A percentile compares a stretch with the other conserved stretches of the same genome.
These are phyloP conservation scores for Monilinia fructigena DNA, from an alignment of 2,329 filamentous ascomycete species.

Conservation along the genomic window DNA sequence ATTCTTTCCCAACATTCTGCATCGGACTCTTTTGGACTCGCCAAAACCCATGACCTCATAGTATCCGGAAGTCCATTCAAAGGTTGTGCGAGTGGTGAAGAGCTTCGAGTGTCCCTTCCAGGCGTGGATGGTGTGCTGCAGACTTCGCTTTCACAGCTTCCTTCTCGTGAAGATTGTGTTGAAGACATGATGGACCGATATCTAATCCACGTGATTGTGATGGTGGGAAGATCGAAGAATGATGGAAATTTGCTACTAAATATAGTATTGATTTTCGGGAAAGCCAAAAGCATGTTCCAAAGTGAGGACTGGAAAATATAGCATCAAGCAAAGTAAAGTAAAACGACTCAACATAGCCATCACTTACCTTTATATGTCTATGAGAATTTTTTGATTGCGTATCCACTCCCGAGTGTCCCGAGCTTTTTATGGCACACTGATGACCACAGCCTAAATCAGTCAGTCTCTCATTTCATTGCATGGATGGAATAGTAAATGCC, in stretches of 20 bases:
- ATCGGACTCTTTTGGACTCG: conserved; percentile 28
- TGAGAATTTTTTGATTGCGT: conserved; percentile 17
- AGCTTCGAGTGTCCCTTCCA: conserved; percentile 19
- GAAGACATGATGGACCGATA: conserved; percentile 17
- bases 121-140: conserved; percentile 24
- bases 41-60: conserved; percentile 22
- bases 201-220: conserved; percentile 16
- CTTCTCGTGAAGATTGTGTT: conserved; percentile 19
- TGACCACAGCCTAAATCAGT: conserved; percentile 16
- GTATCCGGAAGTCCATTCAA: conserved; percentile 16
- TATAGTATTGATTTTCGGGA: conserved; percentile 1
- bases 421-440: conserved; percentile 19
- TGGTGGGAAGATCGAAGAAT: background rate
- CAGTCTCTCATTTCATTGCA: conserved; percentile 16
- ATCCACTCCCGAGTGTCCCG: conserved; percentile 23
- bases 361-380: conserved; percentile 7
- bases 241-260: conserved; percentile 6
- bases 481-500: conserved; percentile 15
- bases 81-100: conserved; percentile 23
- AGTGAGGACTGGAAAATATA: background rate
- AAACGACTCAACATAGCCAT: background rate
- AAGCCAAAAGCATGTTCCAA: conserved; percentile 17
- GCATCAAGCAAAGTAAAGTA: background rate
- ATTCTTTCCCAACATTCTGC: conserved; percentile 37
- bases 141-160: conserved; percentile 24